Conservation (phyloP, 805 yeast genomes). For the Starmerella stellata region DNA sequence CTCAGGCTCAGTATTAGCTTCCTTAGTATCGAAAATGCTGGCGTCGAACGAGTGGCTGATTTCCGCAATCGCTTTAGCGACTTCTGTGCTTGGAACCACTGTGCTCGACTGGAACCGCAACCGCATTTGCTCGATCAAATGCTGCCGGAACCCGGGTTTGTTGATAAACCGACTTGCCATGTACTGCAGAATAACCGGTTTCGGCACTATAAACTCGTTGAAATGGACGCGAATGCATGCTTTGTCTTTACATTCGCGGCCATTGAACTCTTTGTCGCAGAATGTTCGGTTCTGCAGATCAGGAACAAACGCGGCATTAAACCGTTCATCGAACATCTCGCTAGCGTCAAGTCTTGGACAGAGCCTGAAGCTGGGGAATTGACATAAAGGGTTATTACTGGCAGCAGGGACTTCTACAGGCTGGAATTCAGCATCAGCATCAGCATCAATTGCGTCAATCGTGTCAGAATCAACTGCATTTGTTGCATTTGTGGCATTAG, state of each 20-base stretch:
- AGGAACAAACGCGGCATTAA: slow-evolving; percentile 12
- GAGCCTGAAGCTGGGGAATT: slow-evolving; percentile 14
- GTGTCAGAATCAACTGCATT: neutral
- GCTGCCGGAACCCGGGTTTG: slow-evolving; percentile 4
- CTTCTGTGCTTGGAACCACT: neutral
- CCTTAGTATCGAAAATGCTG: too few relatives aligned
- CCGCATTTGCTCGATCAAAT: slow-evolving; percentile 2
- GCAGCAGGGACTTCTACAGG: neutral
- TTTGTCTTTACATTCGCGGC: slow-evolving; percentile 4
- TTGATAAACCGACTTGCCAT: slow-evolving; percentile 10
- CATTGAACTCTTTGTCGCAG: slow-evolving; percentile 11
- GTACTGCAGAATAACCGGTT: slow-evolving; percentile 8
- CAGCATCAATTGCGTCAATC: neutral
- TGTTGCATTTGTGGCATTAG: too few relatives aligned
- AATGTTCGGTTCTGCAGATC: slow-evolving; percentile 4
- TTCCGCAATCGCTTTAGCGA: neutral
- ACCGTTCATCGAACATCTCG: slow-evolving; percentile 11
- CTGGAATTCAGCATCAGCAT: neutral
- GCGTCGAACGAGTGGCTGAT: neutral
- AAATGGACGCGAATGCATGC: slow-evolving; percentile 14
- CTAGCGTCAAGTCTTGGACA: slow-evolving; percentile 7
- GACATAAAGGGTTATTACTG: slow-evolving; percentile 9
- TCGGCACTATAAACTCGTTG: slow-evolving; percentile 10
- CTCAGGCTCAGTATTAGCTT: too few relatives aligned
- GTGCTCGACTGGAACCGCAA: neutral